Conservation (phyloP, 495 filamentous ascomycete genomes). For the Xanthoparmelia taractica region DNA sequence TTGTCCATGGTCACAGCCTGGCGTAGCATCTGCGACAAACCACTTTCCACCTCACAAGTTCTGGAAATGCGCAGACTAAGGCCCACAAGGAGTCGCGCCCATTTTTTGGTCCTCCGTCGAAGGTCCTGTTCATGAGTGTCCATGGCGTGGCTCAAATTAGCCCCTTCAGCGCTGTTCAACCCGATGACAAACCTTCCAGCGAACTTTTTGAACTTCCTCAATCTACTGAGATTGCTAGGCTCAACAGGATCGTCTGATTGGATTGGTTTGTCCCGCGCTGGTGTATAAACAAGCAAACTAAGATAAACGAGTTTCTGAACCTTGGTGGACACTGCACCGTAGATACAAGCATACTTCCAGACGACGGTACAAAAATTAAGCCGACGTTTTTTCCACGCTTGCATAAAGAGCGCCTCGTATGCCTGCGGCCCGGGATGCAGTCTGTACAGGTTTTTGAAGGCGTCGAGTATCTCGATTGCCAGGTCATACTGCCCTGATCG, state of each 20-base stretch:
- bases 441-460: constrained; percentile 9
- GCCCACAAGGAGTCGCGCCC: constrained; percentile 1
- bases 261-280: not conserved
- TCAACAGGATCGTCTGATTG: not conserved
- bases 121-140: not conserved
- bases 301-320: constrained; percentile 32
- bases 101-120: not conserved
- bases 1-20: constrained; percentile 20
- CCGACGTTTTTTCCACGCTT: constrained; percentile 32
- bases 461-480: constrained; percentile 15
- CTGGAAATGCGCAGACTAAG: constrained; percentile 11
- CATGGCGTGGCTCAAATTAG: not conserved
- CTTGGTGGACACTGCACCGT: constrained; percentile 28
- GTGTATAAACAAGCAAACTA: constrained; percentile 13
- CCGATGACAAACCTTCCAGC: constrained; percentile 7
- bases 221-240: not conserved
- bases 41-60: not conserved
- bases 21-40: constrained; percentile 13
- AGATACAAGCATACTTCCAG: constrained; percentile 44
- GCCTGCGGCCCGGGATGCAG: constrained; percentile 10
- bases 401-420: constrained; percentile 33
- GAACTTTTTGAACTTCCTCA: not conserved
- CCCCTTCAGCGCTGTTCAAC: not conserved
- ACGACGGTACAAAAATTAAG: constrained; percentile 42
- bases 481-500: not conserved